Conservation (phyloP, 306 rosid species). For the Mucuna pruriens region DNA sequence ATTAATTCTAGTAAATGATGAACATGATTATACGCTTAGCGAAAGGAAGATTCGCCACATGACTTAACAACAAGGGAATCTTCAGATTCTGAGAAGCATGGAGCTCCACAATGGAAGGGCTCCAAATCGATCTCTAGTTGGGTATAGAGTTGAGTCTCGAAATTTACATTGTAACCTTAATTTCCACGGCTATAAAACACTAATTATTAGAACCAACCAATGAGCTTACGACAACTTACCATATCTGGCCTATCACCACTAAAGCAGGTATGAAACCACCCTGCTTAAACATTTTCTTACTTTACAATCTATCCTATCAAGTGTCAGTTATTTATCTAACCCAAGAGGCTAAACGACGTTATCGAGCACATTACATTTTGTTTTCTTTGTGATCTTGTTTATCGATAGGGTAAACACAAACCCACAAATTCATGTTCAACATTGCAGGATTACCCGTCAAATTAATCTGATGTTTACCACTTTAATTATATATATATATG, state of each 20-base stretch:
- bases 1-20: too few relatives aligned
- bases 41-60: too few relatives aligned
- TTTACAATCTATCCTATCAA: background rate
- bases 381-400: background rate
- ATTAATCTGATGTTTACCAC: background rate
- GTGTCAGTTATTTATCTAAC: background rate
- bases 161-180: too few relatives aligned
- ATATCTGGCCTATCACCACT: background rate
- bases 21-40: too few relatives aligned
- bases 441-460: slow-evolving; percentile 10
- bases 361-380: background rate
- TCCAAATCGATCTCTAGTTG: too few relatives aligned
- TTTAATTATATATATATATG: background rate
- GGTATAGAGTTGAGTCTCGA: too few relatives aligned
- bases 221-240: background rate
- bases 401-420: background rate
- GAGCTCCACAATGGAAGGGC: too few relatives aligned
- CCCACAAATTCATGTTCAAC: background rate
- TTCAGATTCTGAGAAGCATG: too few relatives aligned
- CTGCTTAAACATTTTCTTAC: background rate
- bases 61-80: too few relatives aligned
- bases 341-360: background rate
- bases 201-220: background rate
- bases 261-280: background rate
- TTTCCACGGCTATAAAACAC: too few relatives aligned